These are phyloP conservation scores for Coemansia furcata DNA, from an alignment of 192 early-diverging fungal genomes.

Conservation along the genomic window DNA sequence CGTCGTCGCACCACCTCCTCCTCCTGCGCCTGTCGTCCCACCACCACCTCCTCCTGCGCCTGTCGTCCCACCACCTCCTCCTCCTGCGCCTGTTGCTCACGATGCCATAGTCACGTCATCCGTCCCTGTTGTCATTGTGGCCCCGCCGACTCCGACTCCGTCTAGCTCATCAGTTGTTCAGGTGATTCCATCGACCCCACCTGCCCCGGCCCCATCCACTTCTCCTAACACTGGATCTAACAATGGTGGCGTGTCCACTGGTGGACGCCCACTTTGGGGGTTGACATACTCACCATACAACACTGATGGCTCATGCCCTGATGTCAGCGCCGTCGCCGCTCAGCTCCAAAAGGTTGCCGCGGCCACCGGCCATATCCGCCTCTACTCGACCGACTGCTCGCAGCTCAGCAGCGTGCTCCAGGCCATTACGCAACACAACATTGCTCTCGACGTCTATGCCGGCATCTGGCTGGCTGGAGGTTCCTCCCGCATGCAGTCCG, in stretches of 20 bases:
- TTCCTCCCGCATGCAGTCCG: slow-evolving; percentile 25
- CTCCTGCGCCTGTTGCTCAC: not conserved
- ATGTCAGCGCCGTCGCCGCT: slow-evolving; percentile 16
- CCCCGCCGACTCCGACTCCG: not conserved
- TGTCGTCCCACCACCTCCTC: not conserved
- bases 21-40: not conserved
- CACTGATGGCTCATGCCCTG: slow-evolving; percentile 45
- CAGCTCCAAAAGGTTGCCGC: slow-evolving; percentile 32
- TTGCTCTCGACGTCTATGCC: slow-evolving; percentile 31
- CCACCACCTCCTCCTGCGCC: not conserved
- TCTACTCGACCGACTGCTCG: slow-evolving; percentile 52
- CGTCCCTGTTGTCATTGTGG: not conserved
- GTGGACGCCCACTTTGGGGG: slow-evolving; percentile 33
- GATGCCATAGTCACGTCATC: not conserved
- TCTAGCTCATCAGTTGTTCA: not conserved
- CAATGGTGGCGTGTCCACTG: not conserved
- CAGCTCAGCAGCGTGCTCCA: slow-evolving; percentile 37
- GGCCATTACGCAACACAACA: slow-evolving; percentile 30
- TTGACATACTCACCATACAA: slow-evolving; percentile 51
- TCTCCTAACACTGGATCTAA: not conserved
- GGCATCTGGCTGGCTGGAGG: slow-evolving; percentile 47
- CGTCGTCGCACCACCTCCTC: not conserved
- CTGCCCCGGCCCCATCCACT: not conserved
- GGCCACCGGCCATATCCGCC: slow-evolving; percentile 42
- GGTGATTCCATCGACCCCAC: not conserved